Conservation (phyloP, 805 yeast species). For the Monosporozyma aerobia region DNA sequence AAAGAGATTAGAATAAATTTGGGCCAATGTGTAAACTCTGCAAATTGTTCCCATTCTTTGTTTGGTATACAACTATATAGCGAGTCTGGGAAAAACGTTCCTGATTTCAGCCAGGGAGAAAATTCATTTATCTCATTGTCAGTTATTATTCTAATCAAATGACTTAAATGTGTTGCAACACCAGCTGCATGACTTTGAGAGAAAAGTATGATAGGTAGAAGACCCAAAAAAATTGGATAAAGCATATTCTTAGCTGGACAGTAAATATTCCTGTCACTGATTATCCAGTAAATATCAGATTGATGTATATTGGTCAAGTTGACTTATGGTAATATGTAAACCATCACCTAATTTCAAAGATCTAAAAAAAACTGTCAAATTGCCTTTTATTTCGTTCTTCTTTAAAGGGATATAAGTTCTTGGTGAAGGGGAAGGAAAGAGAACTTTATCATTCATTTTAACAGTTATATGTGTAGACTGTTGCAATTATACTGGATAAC, state of each 20-base stretch:
- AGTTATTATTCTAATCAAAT: slow-evolving; percentile 23
- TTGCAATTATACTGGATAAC: too few species aligned
- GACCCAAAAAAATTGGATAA: not conserved
- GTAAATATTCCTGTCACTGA: too few species aligned
- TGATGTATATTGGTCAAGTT: too few species aligned
- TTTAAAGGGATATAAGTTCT: too few species aligned
- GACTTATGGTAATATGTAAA: too few species aligned
- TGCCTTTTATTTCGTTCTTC: too few species aligned
- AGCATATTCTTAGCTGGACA: not conserved
- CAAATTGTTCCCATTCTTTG: slow-evolving; percentile 32
- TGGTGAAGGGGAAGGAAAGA: too few species aligned
- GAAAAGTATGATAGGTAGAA: not conserved
- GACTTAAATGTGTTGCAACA: slow-evolving; percentile 17
- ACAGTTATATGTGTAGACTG: too few species aligned
- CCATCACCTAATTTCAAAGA: too few species aligned
- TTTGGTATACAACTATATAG: slow-evolving; percentile 50
- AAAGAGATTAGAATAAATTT: slow-evolving; percentile 45
- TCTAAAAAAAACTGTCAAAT: too few species aligned
- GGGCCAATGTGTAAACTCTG: slow-evolving; percentile 67
- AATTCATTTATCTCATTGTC: slow-evolving; percentile 4
- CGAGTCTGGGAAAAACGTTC: slow-evolving; percentile 63
- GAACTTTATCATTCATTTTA: too few species aligned
- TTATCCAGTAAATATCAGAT: too few species aligned
- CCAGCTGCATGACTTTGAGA: slow-evolving; percentile 11
- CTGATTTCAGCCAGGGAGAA: slow-evolving; percentile 38